Evolutionary conservation across 2,329 filamentous ascomycete species (phyloP).

Genomic region (Hypomyces perniciosus): DNA sequence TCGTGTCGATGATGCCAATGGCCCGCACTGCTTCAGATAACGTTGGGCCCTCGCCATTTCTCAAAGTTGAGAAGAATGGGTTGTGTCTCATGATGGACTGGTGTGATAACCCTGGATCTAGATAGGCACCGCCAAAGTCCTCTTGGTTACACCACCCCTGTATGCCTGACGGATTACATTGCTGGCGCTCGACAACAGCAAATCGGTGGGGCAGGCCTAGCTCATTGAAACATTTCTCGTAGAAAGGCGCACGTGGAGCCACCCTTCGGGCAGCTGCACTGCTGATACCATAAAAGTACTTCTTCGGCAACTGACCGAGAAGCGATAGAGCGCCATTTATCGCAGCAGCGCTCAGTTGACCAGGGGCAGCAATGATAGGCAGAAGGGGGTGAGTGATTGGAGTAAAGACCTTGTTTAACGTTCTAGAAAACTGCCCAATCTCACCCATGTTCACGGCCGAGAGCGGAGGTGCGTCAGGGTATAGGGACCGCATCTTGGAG

Average conservation of each 20-base stretch:
- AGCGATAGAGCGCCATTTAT: constrained; percentile 75
- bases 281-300: constrained; percentile 74
- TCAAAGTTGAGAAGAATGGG: constrained; percentile 44
- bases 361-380: constrained; percentile 77
- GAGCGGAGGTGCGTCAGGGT: constrained; percentile 64
- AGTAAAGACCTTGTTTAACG: constrained; percentile 79
- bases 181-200: constrained; percentile 64
- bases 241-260: constrained; percentile 74
- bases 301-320: constrained; percentile 74
- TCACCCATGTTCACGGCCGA: constrained; percentile 86
- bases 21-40: constrained; percentile 71
- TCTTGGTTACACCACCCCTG: constrained; percentile 67
- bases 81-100: constrained; percentile 53
- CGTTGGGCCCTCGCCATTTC: constrained; percentile 46
- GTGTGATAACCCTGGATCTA: constrained; percentile 65
- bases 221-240: constrained; percentile 77
- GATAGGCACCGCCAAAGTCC: constrained; percentile 75
- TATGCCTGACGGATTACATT: constrained; percentile 58
- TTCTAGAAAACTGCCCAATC: constrained; percentile 76
- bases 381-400: constrained; percentile 82
- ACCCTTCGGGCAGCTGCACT: constrained; percentile 56
- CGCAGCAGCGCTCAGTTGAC: constrained; percentile 78
- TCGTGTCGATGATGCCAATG: constrained; percentile 78
- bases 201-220: constrained; percentile 83
- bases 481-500: constrained; percentile 64